Percentiles rank a stretch among this genome's conserved stretches.
These are phyloP conservation scores for Pseudonitzschia delicatissima DNA, from an alignment of 108 stramenopile genomes.

Conservation along the genomic window DNA sequence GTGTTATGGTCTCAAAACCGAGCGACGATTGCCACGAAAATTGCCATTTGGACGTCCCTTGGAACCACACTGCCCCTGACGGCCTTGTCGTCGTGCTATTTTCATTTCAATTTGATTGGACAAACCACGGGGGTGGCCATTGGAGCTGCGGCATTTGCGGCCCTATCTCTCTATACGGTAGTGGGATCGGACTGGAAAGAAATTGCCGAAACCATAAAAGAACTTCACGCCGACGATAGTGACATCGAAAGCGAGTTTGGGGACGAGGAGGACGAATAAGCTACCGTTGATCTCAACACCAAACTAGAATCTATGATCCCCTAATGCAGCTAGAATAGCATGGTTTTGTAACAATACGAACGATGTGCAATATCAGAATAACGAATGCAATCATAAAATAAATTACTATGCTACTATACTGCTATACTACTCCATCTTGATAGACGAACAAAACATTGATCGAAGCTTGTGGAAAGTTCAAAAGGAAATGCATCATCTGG, in stretches of 20 bases:
- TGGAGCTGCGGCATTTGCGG: slow-evolving; percentile 38
- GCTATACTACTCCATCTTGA: no score
- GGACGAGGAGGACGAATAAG: neutral
- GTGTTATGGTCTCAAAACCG: slow-evolving; percentile 62
- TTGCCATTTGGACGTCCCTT: slow-evolving; percentile 42
- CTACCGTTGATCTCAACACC: no score
- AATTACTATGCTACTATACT: no score
- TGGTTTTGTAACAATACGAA: no score
- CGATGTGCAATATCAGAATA: no score
- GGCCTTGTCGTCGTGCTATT: slow-evolving; percentile 29
- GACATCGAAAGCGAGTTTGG: neutral
- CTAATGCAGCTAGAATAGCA: no score
- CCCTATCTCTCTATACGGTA: neutral
- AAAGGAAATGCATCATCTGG: no score
- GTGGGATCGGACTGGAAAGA: slow-evolving; percentile 3
- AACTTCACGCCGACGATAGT: neutral
- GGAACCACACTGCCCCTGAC: slow-evolving; percentile 47
- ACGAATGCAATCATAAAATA: no score
- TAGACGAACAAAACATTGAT: no score
- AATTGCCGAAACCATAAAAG: neutral
- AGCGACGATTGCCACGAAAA: slow-evolving; percentile 43
- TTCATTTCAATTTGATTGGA: slow-evolving; percentile 43
- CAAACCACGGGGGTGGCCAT: slow-evolving; percentile 42
- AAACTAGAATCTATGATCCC: no score
- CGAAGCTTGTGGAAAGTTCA: no score